phyloP scores from a whole-genome alignment of 805 yeast genomes.

The Starmerella geochares region DNA sequence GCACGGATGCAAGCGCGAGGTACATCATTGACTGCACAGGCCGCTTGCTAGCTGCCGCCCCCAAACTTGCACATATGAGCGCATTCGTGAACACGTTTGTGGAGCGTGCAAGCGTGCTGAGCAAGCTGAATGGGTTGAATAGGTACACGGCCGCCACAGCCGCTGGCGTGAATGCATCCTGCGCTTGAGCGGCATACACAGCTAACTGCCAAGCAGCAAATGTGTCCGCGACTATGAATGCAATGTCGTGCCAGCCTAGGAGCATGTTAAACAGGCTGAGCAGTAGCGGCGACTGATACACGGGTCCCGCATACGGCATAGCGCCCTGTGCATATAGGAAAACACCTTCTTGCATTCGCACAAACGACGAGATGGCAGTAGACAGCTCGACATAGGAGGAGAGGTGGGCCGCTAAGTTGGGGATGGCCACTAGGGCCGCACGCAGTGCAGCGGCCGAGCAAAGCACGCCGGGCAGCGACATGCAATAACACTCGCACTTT shows the following conservation, averaged over 20 bases:
- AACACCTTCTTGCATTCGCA: conserved; percentile 53
- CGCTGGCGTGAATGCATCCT: conserved; percentile 32
- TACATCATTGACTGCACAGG: conserved; percentile 40
- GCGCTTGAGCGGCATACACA: conserved; percentile 34
- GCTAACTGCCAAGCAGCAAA: conserved; percentile 47
- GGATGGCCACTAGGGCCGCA: background rate
- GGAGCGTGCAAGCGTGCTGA: conserved; percentile 60
- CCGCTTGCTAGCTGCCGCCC: conserved; percentile 37
- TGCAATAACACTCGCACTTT: background rate
- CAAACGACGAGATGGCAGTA: conserved; percentile 64
- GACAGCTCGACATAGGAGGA: conserved; percentile 53
- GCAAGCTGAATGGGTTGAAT: conserved; percentile 68
- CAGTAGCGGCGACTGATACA: conserved; percentile 74
- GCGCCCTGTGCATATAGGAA: conserved; percentile 48
- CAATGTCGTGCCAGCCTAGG: conserved; percentile 27
- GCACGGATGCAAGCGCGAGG: conserved; percentile 53
- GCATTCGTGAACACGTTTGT: conserved; percentile 52
- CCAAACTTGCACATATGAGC: conserved; percentile 41
- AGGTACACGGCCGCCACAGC: conserved; percentile 55
- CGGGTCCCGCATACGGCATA: conserved; percentile 69
- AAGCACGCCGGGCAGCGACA: conserved; percentile 1
- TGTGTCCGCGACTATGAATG: conserved; percentile 54
- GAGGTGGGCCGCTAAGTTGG: conserved; percentile 19
- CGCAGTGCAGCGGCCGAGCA: background rate
- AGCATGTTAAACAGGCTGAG: conserved; percentile 34